Conservation (phyloP, 2,329 filamentous ascomycete species). For the Talaromyces sp. region DNA sequence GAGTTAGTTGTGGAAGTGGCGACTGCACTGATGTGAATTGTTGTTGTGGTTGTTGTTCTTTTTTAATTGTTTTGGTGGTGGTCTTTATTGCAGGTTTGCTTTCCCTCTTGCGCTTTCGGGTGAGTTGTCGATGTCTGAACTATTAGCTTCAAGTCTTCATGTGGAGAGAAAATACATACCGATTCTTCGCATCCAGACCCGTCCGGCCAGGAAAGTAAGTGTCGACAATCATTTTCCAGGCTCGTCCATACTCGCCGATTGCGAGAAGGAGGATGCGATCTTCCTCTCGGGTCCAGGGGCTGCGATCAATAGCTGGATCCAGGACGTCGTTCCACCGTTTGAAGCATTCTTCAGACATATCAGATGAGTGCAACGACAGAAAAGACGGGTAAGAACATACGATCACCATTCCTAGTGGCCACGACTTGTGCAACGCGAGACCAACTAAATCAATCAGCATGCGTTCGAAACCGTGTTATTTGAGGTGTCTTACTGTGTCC, state of each 20-base stretch:
- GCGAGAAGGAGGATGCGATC: constrained; percentile 14
- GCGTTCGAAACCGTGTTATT: neutral
- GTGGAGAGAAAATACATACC: neutral
- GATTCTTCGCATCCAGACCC: constrained; percentile 18
- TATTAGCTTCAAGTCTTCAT: neutral
- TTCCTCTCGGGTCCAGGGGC: constrained; percentile 18
- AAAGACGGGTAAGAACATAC: neutral
- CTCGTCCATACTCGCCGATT: constrained; percentile 14
- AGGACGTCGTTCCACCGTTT: constrained; percentile 20
- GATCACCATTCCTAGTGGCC: constrained; percentile 18
- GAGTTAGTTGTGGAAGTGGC: neutral
- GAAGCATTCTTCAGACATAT: constrained; percentile 13
- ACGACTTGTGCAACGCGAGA: constrained; percentile 19
- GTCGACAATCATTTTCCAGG: constrained; percentile 19
- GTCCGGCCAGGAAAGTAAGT: constrained; percentile 18
- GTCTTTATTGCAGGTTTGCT: neutral
- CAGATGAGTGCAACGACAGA: neutral
- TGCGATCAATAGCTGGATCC: constrained; percentile 17
- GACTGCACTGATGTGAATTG: neutral
- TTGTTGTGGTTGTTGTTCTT: neutral
- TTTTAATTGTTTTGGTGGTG: neutral
- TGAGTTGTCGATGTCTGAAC: constrained; percentile 15
- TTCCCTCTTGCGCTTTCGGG: constrained; percentile 16
- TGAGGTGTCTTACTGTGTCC: constrained; percentile 12
- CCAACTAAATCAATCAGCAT: constrained; percentile 11